A percentile compares a stretch with the other conserved stretches of the same genome.
phyloP scores from a whole-genome alignment of 2,329 filamentous ascomycete species.

The Elsinoe australis region DNA sequence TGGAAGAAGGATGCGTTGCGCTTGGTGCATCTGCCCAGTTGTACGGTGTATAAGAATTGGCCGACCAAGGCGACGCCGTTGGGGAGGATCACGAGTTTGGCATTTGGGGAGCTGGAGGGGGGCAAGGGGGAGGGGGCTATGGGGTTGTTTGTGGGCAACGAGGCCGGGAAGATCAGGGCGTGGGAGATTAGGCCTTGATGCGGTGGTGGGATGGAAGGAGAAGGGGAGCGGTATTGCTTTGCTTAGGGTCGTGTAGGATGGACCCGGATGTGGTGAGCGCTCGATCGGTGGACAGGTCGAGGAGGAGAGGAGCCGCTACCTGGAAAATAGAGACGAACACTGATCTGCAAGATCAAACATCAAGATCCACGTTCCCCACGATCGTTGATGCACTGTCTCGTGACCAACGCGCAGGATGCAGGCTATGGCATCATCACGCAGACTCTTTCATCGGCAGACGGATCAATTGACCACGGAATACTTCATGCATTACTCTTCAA shows the following conservation, averaged over 20 bases:
- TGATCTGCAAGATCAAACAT: too few species aligned
- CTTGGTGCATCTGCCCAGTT: slow-evolving; percentile 81
- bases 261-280: not conserved
- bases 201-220: not conserved
- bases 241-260: not conserved
- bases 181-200: slow-evolving; percentile 62
- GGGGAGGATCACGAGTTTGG: slow-evolving; percentile 62
- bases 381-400: slow-evolving; percentile 1
- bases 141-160: slow-evolving; percentile 83
- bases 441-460: not conserved
- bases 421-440: slow-evolving; percentile 14
- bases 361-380: not conserved
- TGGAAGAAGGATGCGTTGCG: slow-evolving; percentile 84
- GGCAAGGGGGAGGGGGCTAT: slow-evolving; percentile 79
- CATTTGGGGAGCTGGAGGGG: slow-evolving; percentile 57
- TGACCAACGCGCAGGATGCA: not conserved
- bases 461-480: not conserved
- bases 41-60: slow-evolving; percentile 95
- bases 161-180: slow-evolving; percentile 75
- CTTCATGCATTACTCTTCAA: too few species aligned
- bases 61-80: slow-evolving; percentile 84
- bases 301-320: too few species aligned
- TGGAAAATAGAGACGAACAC: too few species aligned
- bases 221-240: too few species aligned
- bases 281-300: too few species aligned